phyloP scores from a whole-genome alignment of 1,284 basidiomycete species.

The Ganoderma boninense region DNA sequence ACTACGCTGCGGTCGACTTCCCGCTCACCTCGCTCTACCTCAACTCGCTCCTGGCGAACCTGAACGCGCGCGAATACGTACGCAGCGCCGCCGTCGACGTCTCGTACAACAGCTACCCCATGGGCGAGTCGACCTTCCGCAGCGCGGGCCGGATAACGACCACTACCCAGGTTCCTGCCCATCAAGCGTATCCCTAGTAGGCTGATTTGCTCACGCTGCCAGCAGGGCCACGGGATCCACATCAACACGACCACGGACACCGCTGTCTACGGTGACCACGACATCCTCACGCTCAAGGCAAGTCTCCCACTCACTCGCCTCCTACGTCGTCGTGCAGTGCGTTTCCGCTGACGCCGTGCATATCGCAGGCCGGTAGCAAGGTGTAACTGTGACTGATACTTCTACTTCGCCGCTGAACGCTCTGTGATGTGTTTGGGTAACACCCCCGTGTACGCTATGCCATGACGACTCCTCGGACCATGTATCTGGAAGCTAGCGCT shows the following conservation, averaged over 20 bases:
- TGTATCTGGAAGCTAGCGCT: too few species aligned
- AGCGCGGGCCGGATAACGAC: background rate
- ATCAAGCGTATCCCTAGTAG: too few species aligned
- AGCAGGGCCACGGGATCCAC: background rate
- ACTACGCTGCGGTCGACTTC: background rate
- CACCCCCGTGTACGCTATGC: too few species aligned
- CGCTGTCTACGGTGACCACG: background rate
- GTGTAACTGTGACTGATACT: background rate
- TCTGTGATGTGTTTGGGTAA: too few species aligned
- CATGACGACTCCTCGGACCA: too few species aligned
- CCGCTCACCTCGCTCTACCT: background rate
- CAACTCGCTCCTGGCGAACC: background rate
- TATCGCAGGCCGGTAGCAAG: background rate
- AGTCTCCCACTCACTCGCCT: background rate
- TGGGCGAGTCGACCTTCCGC: conserved; percentile 1
- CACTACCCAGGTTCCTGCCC: background rate
- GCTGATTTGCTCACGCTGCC: too few species aligned
- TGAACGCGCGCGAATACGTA: conserved; percentile 2
- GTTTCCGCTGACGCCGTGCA: too few species aligned
- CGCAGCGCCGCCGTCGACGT: background rate
- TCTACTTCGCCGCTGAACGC: too few species aligned
- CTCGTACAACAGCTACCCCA: background rate
- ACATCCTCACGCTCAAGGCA: background rate
- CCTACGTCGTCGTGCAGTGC: too few species aligned
- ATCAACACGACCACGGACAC: conserved; percentile 1